phyloP scores from a whole-genome alignment of 75 land plant species.

The Azolla pinnata region DNA sequence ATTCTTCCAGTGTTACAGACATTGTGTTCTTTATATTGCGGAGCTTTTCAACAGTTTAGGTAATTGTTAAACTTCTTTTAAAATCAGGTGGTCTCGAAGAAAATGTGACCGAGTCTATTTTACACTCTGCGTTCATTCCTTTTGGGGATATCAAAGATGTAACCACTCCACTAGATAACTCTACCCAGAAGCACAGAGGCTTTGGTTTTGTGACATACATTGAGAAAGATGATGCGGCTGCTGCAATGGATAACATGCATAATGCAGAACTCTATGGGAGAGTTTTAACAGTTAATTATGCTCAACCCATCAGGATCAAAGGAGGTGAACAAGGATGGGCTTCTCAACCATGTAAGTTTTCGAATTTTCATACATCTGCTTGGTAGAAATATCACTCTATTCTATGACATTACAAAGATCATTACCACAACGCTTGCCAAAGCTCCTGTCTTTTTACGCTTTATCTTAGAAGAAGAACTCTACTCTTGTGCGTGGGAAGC shows the following conservation, averaged over 20 bases:
- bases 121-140: constrained; percentile 89
- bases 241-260: constrained; percentile 99
- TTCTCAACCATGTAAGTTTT: constrained; percentile 79
- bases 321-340: constrained; percentile 99
- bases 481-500: too few relatives aligned
- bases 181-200: constrained; percentile 97
- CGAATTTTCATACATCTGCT: not conserved
- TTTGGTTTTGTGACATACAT: constrained; percentile 93
- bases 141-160: constrained; percentile 98
- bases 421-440: too few relatives aligned
- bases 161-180: constrained; percentile 84
- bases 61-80: too few relatives aligned
- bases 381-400: too few relatives aligned
- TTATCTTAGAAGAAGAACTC: too few relatives aligned
- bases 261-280: constrained; percentile 91
- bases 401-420: too few relatives aligned
- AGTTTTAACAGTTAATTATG: constrained; percentile 95
- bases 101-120: constrained; percentile 79
- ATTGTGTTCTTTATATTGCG: too few relatives aligned
- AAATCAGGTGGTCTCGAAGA: constrained; percentile 90
- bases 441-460: too few relatives aligned
- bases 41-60: too few relatives aligned
- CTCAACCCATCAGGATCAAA: constrained; percentile 85
- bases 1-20: too few relatives aligned
- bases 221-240: constrained; percentile 90